Evolutionary conservation across 768 basidiomycete genomes (phyloP), one percentile per base, ranked within the genome.

Genomic region (Dendrothele bispora): DNA sequence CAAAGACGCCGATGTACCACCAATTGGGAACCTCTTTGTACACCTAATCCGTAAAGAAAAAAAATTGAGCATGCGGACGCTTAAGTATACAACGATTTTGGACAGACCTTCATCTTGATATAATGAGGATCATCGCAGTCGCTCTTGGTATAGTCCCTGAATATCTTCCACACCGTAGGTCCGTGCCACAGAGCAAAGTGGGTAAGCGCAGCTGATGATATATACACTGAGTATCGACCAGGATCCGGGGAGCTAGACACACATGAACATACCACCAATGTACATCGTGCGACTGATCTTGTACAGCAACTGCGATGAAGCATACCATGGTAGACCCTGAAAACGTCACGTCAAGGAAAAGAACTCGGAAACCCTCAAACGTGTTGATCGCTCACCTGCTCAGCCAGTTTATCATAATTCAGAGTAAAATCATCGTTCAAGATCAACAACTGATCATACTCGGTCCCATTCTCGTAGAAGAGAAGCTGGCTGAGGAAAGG

Each of bases 401-500:
- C 37, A 1, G 66, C 77, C 7, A 77, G 69, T 38, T 74, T 72
- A 17, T 72, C 65, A 2, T 66, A 59, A 50, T 80, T 74, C n/a
- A 80, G 64, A 10, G 69, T 69, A 45, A 73, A 75, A 55, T 78
- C 68, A 18, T 64, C 56, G 44, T 76, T 72, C 34, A 82, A 65
- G 49, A 82, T 80, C 30, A 67, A 30, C 7, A 68, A 59, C 54
- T 82, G 80, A 44, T 80, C 59, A 55, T 80, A 82, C 39, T 70
- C 37, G 1, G 74, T 75, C 1, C 76, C 41, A n/a, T 52, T 48
- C 38, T 57, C 39, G 35, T 27, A 47, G 29, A 30, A 55, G 20
- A 52, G 47, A 11, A 55, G 60, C 43, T 55, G 67, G 0, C 72
- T 74, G 67, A 77, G 71, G 60, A 69, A 73, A 14, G 66, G 64